Evolutionary conservation across 75 land plant species (phyloP).

Genomic region (Pinus albicaulis): DNA sequence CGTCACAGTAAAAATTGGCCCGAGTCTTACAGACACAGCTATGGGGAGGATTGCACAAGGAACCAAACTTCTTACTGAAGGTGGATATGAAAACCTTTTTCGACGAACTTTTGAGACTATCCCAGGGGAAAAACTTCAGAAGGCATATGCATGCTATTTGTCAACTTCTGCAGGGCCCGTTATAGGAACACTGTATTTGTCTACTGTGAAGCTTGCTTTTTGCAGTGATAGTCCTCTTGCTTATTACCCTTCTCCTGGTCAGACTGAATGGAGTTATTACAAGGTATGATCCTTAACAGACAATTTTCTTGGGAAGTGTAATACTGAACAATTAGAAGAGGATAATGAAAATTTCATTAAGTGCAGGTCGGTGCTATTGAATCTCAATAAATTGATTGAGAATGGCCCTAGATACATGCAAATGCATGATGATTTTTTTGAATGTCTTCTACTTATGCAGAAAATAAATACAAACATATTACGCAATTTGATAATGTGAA

Average conservation of each 20-base stretch:
- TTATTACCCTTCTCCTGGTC: slow-evolving; percentile 33
- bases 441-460: neutral
- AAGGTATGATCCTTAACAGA: slow-evolving; percentile 40
- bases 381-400: neutral
- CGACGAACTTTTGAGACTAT: slow-evolving; percentile 36
- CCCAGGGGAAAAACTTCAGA: slow-evolving; percentile 50
- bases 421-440: neutral
- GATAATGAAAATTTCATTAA: neutral
- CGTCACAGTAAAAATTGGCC: slow-evolving; percentile 49
- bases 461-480: neutral
- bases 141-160: slow-evolving; percentile 68
- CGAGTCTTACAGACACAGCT: slow-evolving; percentile 57
- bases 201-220: slow-evolving; percentile 56
- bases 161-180: slow-evolving; percentile 82
- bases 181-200: slow-evolving; percentile 69
- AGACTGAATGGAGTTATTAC: slow-evolving; percentile 70
- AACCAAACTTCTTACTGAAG: slow-evolving; percentile 56
- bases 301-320: neutral
- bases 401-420: neutral
- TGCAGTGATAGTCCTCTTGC: slow-evolving; percentile 68
- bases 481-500: neutral
- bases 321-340: neutral
- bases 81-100: slow-evolving; percentile 63
- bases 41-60: slow-evolving; percentile 68
- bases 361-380: neutral